Evolutionary conservation across 179 eudicot species (phyloP).

Genomic region (Pouteria campechiana): DNA sequence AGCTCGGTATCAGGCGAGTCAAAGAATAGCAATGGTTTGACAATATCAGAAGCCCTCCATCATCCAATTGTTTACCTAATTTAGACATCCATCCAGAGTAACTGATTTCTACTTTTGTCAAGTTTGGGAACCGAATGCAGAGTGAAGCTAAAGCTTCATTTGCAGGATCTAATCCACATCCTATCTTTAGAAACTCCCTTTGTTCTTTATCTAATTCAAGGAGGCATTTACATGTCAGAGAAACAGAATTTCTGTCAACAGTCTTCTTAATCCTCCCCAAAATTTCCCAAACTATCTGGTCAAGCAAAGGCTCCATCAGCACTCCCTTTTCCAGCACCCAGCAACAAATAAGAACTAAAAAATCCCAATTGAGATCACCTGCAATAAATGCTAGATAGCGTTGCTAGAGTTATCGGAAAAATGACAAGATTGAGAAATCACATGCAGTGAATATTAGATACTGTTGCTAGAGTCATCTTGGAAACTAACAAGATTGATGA

Average conservation of each 20-base stretch:
- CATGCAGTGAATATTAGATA: background rate
- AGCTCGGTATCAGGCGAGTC: constrained; percentile 57
- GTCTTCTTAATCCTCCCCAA: constrained; percentile 36
- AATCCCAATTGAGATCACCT: constrained; percentile 5
- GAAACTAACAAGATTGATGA: too few relatives aligned
- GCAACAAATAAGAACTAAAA: background rate
- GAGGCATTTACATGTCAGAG: constrained; percentile 67
- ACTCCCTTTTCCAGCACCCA: too few relatives aligned
- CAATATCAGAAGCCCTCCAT: constrained; percentile 52
- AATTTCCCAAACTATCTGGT: constrained; percentile 56
- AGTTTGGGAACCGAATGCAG: constrained; percentile 65
- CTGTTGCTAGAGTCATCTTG: too few relatives aligned
- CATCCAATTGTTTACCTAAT: constrained; percentile 77
- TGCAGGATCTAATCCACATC: constrained; percentile 84
- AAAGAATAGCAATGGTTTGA: constrained; percentile 48
- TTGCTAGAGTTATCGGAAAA: background rate
- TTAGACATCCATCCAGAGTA: constrained; percentile 92
- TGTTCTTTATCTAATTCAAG: constrained; percentile 55
- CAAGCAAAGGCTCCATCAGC: constrained; percentile 77
- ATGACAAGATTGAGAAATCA: background rate
- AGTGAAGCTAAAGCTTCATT: constrained; percentile 52
- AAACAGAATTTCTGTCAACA: constrained; percentile 50
- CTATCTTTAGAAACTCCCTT: constrained; percentile 52
- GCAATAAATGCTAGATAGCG: constrained; percentile 1
- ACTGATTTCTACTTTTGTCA: constrained; percentile 55